A percentile compares a stretch with the other conserved stretches of the same genome.
phyloP scores from a whole-genome alignment of 257 asterid genomes.

The Osmanthus fragrans region DNA sequence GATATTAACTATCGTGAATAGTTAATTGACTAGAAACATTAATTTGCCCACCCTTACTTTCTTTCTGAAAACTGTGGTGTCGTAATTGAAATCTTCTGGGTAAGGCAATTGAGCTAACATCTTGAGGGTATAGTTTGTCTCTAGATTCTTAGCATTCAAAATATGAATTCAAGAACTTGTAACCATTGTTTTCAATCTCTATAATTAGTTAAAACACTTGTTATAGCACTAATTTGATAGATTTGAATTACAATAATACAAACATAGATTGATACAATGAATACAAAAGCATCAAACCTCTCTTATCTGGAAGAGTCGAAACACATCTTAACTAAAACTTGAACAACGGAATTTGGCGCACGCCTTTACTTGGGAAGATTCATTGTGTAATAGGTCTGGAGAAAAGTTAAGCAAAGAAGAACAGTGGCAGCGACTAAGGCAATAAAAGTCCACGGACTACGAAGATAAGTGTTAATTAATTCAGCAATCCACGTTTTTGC shows the following conservation, averaged over 20 bases:
- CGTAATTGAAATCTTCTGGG: no score
- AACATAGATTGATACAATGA: background rate
- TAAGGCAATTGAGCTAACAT: background rate
- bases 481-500: constrained; percentile 28
- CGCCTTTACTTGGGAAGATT: background rate
- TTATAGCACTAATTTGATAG: no score
- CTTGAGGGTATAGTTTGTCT: no score
- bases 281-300: no score
- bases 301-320: no score
- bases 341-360: no score
- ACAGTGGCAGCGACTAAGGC: constrained; percentile 25
- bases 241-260: no score
- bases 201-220: no score
- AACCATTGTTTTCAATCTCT: no score
- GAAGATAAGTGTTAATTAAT: constrained; percentile 20
- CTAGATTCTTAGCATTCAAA: no score
- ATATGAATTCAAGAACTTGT: background rate
- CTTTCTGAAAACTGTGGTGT: no score
- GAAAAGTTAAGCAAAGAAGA: constrained; percentile 3
- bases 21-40: background rate
- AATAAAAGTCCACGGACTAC: constrained; percentile 22
- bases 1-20: background rate
- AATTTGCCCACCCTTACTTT: constrained; percentile 3
- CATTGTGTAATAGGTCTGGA: constrained; percentile 12
- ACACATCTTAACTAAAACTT: no score